Evolutionary conservation across 352 stramenopile species (phyloP), one percentile per base, ranked within the genome.

Genomic region (Halophytophthora polymorphica): DNA sequence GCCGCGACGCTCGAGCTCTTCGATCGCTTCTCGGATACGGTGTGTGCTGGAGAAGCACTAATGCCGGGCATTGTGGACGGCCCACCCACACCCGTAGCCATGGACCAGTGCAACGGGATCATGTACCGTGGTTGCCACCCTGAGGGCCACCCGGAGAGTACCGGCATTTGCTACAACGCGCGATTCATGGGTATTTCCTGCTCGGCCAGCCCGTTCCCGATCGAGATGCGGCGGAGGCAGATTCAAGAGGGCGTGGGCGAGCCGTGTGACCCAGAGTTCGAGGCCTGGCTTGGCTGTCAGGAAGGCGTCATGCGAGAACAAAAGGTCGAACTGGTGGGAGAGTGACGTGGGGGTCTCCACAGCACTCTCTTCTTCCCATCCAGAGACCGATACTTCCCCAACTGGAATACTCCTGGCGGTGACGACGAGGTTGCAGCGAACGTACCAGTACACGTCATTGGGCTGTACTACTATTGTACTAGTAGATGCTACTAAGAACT

Each of bases 81-180:
- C 2, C 40, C 41, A 8, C 48, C 58, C 6, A 63, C 64, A 1
- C 23, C 22, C 6, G 46, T n/a, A 8, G 56, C 45, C 17, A 64
- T 72, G 50, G 41, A 53, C 7, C 45, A 62, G 11, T 83, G 69
- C 58, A 65, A 76, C 35, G 72, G 72, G 1, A 71, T 53, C 2
- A 43, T 79, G 25, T 79, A 71, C 45, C 58, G 64, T n/a, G 36
- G 71, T 41, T 81, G 73, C 33, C 6, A 15, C 2, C 25, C 61
- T 21, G 11, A 43, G 2, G 48, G 17, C 19, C 53, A 42, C 1
- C 33, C 40, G 13, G 45, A 61, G 37, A n/a, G n/a, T n/a, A 6
- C 21, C 6, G 58, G 58, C 1, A 76, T 76, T 57, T 76, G 69
- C 45, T 77, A 63, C 39, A 73, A 69, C 35, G 59, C 56, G 6